phyloP scores from a whole-genome alignment of 2,329 filamentous ascomycete species.

The Colletotrichum karsti region DNA sequence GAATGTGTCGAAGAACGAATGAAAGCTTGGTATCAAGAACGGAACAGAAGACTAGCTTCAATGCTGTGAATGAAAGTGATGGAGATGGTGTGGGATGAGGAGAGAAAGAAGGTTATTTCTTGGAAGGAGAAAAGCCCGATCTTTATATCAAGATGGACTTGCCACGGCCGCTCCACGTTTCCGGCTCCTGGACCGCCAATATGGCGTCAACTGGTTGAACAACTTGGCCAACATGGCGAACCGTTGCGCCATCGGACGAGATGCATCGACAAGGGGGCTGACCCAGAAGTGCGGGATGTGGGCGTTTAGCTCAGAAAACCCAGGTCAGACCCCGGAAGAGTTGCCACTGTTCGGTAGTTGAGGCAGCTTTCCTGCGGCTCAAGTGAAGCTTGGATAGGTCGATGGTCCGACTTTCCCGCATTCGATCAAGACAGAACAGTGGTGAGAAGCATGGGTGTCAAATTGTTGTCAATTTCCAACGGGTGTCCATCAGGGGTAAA shows the following conservation, averaged over 20 bases:
- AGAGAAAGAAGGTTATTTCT: neutral
- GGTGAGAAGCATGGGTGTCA: conserved; percentile 8
- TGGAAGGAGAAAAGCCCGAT: neutral
- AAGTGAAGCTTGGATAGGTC: neutral
- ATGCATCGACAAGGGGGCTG: neutral
- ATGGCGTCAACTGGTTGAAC: conserved; percentile 15
- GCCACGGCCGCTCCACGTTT: neutral
- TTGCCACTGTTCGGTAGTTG: conserved; percentile 19
- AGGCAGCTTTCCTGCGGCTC: conserved; percentile 2
- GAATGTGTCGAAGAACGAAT: conserved; percentile 9
- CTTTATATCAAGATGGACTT: conserved; percentile 17
- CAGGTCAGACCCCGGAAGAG: neutral
- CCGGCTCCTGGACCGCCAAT: neutral
- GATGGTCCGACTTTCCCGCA: neutral
- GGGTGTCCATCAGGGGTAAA: conserved; percentile 1
- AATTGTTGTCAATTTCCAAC: conserved; percentile 19
- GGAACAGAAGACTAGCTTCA: conserved; percentile 29
- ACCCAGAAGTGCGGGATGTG: conserved; percentile 14
- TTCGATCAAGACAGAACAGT: conserved; percentile 7
- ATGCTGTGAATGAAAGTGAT: conserved; percentile 24
- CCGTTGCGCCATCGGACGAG: conserved; percentile 20
- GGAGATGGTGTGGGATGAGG: conserved; percentile 1
- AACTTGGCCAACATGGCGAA: neutral
- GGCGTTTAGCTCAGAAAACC: neutral
- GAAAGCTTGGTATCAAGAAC: conserved; percentile 14